Evolutionary conservation across 2,329 filamentous ascomycete genomes (phyloP).

Genomic region (Cucurbitaria berberidis): DNA sequence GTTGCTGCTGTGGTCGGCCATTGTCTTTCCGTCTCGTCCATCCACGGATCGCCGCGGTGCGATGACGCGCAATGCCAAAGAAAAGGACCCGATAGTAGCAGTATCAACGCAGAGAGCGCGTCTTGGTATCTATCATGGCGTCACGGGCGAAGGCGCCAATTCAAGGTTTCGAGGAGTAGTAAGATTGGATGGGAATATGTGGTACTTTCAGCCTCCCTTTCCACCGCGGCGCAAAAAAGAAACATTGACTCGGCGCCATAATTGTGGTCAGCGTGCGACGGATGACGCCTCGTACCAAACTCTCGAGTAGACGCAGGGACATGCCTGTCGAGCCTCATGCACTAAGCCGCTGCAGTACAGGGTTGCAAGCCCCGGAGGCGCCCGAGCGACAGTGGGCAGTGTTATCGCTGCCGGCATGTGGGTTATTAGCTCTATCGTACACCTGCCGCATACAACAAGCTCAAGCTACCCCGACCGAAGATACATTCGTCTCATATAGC

Average conservation of each 20-base stretch:
- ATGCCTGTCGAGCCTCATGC: neutral
- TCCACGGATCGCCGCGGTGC: conserved; percentile 7
- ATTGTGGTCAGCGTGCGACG: neutral
- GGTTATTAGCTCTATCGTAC: conserved; percentile 14
- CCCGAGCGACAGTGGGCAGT: conserved; percentile 8
- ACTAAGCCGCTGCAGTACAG: conserved; percentile 1
- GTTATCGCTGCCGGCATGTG: conserved; percentile 15
- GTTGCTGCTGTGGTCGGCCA: conserved; percentile 24
- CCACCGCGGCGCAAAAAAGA: conserved; percentile 3
- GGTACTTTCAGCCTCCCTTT: neutral
- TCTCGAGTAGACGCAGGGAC: conserved; percentile 13
- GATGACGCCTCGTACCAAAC: conserved; percentile 1
- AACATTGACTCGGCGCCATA: neutral
- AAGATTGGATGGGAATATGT: neutral
- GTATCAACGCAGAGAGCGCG: neutral
- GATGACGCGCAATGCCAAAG: conserved; percentile 12
- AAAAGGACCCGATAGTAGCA: neutral
- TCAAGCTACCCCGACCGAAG: neutral
- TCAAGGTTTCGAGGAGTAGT: neutral
- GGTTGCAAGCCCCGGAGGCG: conserved; percentile 11
- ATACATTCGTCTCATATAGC: neutral
- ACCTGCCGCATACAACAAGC: conserved; percentile 18
- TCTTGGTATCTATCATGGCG: neutral
- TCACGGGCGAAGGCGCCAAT: neutral
- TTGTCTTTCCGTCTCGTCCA: conserved; percentile 13